These are phyloP conservation scores for Penicillium sp. DNA, from an alignment of 2,329 filamentous ascomycete species.

Conservation along the genomic window DNA sequence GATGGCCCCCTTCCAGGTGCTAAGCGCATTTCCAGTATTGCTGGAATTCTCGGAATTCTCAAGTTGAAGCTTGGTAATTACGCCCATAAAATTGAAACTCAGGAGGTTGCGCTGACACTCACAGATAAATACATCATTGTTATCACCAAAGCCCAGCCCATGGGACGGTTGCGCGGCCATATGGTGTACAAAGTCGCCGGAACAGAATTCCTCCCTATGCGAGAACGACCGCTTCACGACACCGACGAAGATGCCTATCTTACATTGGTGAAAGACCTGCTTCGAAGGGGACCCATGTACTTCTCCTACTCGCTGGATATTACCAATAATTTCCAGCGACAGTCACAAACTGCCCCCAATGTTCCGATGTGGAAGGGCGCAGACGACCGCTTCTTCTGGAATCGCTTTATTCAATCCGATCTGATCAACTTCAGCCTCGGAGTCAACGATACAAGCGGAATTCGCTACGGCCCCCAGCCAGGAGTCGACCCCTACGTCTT, in stretches of 20 bases:
- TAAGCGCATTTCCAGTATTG: constrained; percentile 88
- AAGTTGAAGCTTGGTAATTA: constrained; percentile 81
- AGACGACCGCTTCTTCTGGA: constrained; percentile 99
- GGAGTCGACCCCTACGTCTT: constrained; percentile 88
- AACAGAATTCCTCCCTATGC: constrained; percentile 90
- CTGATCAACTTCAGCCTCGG: constrained; percentile 82
- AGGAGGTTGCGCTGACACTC: constrained; percentile 15
- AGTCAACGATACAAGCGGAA: constrained; percentile 44
- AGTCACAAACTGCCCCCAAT: constrained; percentile 69
- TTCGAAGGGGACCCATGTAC: constrained; percentile 87
- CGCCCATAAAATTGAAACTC: not conserved
- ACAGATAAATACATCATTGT: constrained; percentile 92
- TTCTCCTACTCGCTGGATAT: constrained; percentile 97
- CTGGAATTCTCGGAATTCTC: constrained; percentile 90
- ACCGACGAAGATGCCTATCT: constrained; percentile 93
- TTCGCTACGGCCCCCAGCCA: constrained; percentile 58
- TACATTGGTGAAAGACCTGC: constrained; percentile 71
- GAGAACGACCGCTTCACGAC: constrained; percentile 87
- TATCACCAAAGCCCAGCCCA: constrained; percentile 88
- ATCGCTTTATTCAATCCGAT: constrained; percentile 86
- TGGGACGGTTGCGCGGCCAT: constrained; percentile 89
- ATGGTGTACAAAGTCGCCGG: constrained; percentile 91
- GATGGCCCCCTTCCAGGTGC: constrained; percentile 72
- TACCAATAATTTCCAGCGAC: constrained; percentile 94
- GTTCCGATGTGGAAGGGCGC: constrained; percentile 84